phyloP scores from a whole-genome alignment of 768 basidiomycete species.

The Cystobasidium ongulense region DNA sequence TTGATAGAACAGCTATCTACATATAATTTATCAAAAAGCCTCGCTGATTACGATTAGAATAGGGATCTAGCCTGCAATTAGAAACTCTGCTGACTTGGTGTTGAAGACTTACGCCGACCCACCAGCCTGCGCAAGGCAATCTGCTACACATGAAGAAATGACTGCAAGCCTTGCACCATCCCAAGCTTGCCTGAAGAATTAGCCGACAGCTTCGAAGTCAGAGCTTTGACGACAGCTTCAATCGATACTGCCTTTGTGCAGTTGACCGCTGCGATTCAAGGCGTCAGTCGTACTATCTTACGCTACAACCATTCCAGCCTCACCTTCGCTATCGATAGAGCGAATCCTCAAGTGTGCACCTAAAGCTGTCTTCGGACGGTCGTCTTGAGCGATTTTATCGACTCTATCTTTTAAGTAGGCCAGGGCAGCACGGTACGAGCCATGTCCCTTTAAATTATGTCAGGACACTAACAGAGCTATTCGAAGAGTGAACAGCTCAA shows the following conservation, averaged over 20 bases:
- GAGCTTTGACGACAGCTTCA: no score
- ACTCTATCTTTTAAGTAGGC: neutral
- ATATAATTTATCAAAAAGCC: neutral
- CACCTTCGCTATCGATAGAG: neutral
- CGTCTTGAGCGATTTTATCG: neutral
- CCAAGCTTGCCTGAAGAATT: neutral
- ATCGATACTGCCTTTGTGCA: neutral
- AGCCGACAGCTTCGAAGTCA: no score
- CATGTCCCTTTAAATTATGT: neutral
- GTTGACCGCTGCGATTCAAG: neutral
- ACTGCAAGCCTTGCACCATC: neutral
- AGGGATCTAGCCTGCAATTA: no score
- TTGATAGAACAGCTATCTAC: neutral
- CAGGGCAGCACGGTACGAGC: neutral
- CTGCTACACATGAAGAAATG: neutral
- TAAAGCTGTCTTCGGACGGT: slow-evolving; percentile 7
- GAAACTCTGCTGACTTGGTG: no score
- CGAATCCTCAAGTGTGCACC: neutral
- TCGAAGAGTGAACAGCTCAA: neutral
- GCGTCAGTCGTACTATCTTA: neutral
- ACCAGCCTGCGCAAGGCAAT: neutral
- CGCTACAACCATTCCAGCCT: neutral
- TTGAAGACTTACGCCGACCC: no score
- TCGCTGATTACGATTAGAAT: no score
- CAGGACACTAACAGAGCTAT: neutral